These are phyloP conservation scores for Ascochyta clinopodiicola DNA, from an alignment of 2,329 filamentous ascomycete species.

Conservation along the genomic window DNA sequence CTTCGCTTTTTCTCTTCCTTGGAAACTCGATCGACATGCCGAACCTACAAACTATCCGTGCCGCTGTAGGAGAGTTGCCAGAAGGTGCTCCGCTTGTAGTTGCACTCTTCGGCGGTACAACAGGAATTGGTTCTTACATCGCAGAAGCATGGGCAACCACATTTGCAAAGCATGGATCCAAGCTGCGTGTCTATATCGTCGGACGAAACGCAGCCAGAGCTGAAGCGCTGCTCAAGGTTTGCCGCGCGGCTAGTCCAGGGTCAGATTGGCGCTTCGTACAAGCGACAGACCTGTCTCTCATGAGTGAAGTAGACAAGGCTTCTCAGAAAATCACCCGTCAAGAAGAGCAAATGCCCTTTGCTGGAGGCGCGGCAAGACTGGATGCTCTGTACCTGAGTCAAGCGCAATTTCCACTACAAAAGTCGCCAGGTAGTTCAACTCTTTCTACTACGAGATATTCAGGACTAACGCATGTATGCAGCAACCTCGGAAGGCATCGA, in stretches of 20 bases:
- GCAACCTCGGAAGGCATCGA: slow-evolving; percentile 47
- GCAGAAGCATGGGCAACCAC: slow-evolving; percentile 25
- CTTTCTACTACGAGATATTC: slow-evolving; percentile 24
- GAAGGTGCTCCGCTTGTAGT: slow-evolving; percentile 29
- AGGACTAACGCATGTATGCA: slow-evolving; percentile 49
- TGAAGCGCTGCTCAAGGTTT: slow-evolving; percentile 36
- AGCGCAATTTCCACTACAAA: slow-evolving; percentile 39
- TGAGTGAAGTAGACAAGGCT: slow-evolving; percentile 46
- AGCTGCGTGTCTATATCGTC: slow-evolving; percentile 52
- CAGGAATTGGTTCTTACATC: slow-evolving; percentile 36
- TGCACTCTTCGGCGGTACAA: slow-evolving; percentile 30
- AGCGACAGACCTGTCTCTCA: slow-evolving; percentile 38
- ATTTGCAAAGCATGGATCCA: slow-evolving; percentile 26
- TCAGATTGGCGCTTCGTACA: slow-evolving; percentile 46
- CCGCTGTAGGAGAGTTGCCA: slow-evolving; percentile 23
- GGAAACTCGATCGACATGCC: slow-evolving; percentile 17
- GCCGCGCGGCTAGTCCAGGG: slow-evolving; percentile 33
- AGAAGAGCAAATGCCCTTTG: slow-evolving; percentile 31
- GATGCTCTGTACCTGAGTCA: slow-evolving; percentile 46
- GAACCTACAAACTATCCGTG: slow-evolving; percentile 20
- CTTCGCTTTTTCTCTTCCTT: background rate
- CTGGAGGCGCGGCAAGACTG: slow-evolving; percentile 33
- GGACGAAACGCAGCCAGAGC: slow-evolving; percentile 48
- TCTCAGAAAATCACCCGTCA: slow-evolving; percentile 34
- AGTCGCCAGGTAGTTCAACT: slow-evolving; percentile 60